phyloP scores from a whole-genome alignment of 768 basidiomycete genomes.

The Leccinum uliginosum region DNA sequence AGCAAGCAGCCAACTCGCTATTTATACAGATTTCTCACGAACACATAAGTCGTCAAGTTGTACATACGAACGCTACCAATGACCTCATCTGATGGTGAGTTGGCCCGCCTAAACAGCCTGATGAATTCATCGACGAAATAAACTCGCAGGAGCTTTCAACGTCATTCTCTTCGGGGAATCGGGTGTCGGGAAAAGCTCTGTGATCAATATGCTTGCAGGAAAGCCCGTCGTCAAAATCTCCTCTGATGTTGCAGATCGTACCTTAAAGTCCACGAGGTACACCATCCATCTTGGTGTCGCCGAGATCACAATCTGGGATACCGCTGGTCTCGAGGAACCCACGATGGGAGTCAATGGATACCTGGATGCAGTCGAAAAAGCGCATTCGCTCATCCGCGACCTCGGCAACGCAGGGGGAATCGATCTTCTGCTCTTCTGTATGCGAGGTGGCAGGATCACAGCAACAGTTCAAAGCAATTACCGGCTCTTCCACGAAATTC shows the following conservation, averaged over 20 bases:
- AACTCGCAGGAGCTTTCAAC: constrained; percentile 16
- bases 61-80: constrained; percentile 6
- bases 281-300: constrained; percentile 4
- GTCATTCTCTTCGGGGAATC: constrained; percentile 30
- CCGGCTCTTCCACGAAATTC: constrained; percentile 35
- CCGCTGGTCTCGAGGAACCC: constrained; percentile 29
- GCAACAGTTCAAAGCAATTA: constrained; percentile 34
- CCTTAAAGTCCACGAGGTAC: constrained; percentile 29
- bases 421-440: constrained; percentile 36
- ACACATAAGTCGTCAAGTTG: constrained; percentile 1
- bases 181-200: constrained; percentile 40
- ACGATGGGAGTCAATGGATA: constrained; percentile 27
- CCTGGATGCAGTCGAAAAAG: constrained; percentile 27
- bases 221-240: constrained; percentile 28
- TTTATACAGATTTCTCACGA: constrained; percentile 6
- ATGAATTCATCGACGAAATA: constrained; percentile 1
- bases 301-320: constrained; percentile 27
- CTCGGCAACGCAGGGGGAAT: constrained; percentile 24
- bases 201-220: constrained; percentile 40
- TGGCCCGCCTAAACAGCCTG: background rate
- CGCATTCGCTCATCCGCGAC: constrained; percentile 22
- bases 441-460: constrained; percentile 32
- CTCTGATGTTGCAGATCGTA: constrained; percentile 30
- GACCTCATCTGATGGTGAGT: constrained; percentile 19
- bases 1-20: background rate